Evolutionary conservation across 345 rosid species (phyloP), one percentile per base, ranked within the genome.

Genomic region (Garcia nutans): DNA sequence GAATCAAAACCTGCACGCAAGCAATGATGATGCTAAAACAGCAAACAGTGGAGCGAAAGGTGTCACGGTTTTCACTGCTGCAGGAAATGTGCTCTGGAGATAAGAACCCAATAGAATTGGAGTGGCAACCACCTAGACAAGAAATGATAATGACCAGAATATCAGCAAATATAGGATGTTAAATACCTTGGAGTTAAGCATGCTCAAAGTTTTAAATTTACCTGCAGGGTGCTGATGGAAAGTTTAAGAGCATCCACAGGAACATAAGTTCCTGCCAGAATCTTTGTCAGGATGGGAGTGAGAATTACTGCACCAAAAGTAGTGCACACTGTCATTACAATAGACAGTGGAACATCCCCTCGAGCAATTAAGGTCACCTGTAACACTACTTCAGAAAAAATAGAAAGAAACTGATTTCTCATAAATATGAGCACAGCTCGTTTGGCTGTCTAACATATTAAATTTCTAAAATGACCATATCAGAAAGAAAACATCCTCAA

Each of bases 321-420:
- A 47, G 91, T 89, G 84, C 91, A 89, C 23, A 78, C 81, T 23
- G 95, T 91, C 91, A 86, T 84, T 65, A 89, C 85, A 66, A 87
- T 82, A 47, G 95, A 89, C 31, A 89, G 83, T 49, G 89, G 80
- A 84, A 89, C 93, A 75, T 89, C 95, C 72, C 93, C 95, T 78
- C 50, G 87, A 75, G 95, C 90, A 76, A 89, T 83, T 74, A 89
- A 82, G 61, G 93, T 91, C 82, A 86, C 93, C 95, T 89, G 92
- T 67, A 85, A 82, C 61, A 80, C 82, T 81, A 81, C 50, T 81
- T 81, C 82, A 83, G 55, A 55, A 70, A 78, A 33, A 81, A 74
- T 65, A 80, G 74, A 77, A 86, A 80, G 2, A 73, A 78, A 73
- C 44, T 33, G 71, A 70, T n/a, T 67, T 64, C 62, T 52, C 65